These are phyloP conservation scores for Yamadazyma jaroonii DNA, from an alignment of 1,139 yeast genomes.

Conservation along the genomic window DNA sequence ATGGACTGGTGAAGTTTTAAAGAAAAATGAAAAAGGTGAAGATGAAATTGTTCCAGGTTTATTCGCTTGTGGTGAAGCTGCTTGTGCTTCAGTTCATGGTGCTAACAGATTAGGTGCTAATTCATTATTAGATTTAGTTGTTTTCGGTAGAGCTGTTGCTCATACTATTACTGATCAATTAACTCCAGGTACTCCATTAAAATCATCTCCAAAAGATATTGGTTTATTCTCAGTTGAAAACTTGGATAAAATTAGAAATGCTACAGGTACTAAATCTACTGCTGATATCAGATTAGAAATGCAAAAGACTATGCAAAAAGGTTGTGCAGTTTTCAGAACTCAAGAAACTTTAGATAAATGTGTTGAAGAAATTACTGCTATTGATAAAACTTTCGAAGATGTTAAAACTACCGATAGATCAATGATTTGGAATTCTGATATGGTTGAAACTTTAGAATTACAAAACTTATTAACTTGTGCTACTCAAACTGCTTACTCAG, in stretches of 20 bases:
- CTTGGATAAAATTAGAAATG: constrained; percentile 85
- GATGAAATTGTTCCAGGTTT: constrained; percentile 92
- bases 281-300: constrained; percentile 86
- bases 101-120: constrained; percentile 99
- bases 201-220: constrained; percentile 71
- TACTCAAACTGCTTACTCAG: constrained; percentile 90
- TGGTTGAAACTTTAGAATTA: constrained; percentile 93
- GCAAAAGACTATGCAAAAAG: constrained; percentile 97
- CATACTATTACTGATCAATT: constrained; percentile 84
- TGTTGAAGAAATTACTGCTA: constrained; percentile 72
- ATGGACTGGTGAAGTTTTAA: constrained; percentile 93
- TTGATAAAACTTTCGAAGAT: constrained; percentile 65
- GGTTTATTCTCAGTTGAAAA: constrained; percentile 89
- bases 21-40: constrained; percentile 81
- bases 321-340: constrained; percentile 95
- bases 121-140: constrained; percentile 95
- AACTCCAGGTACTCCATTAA: constrained; percentile 86
- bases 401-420: constrained; percentile 92
- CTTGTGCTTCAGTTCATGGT: constrained; percentile 98
- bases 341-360: constrained; percentile 92
- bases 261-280: constrained; percentile 76
- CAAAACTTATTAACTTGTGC: constrained; percentile 98
- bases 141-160: constrained; percentile 97
- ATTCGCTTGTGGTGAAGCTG: constrained; percentile 98
- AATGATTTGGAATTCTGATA: constrained; percentile 98